Evolutionary conservation across 1,284 basidiomycete genomes (phyloP).

Genomic region (Sporisorium sorghi): DNA sequence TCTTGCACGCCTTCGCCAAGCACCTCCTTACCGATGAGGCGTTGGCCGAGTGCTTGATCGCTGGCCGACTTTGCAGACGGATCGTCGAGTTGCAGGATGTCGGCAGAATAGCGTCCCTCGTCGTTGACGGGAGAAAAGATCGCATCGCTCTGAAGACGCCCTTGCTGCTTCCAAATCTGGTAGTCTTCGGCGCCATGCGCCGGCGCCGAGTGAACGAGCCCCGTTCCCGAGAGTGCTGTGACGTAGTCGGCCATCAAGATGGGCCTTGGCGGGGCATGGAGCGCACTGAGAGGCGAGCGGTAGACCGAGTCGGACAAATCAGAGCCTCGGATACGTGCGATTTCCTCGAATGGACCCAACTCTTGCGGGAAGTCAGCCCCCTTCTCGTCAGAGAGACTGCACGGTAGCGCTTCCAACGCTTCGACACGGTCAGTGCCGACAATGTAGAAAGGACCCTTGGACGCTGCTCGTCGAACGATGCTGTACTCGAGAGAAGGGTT

Average conservation of each 20-base stretch:
- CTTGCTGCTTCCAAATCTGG: conserved; percentile 58
- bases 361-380: not conserved
- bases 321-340: conserved; percentile 41
- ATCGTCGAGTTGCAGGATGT: conserved; percentile 28
- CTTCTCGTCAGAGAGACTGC: not conserved
- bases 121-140: conserved; percentile 76
- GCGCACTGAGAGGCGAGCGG: conserved; percentile 76
- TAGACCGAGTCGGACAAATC: conserved; percentile 78
- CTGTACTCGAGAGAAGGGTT: conserved; percentile 80
- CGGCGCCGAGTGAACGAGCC: conserved; percentile 94
- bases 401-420: conserved; percentile 25
- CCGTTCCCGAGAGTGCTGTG: conserved; percentile 88
- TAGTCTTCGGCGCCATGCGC: conserved; percentile 97
- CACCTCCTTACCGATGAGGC: conserved; percentile 79
- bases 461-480: conserved; percentile 72
- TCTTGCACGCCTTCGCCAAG: conserved; percentile 79
- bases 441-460: conserved; percentile 72
- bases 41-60: conserved; percentile 58
- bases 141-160: conserved; percentile 36
- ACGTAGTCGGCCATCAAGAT: conserved; percentile 77
- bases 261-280: conserved; percentile 61
- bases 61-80: conserved; percentile 71
- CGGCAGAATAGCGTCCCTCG: conserved; percentile 78
- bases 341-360: conserved; percentile 45
- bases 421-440: conserved; percentile 79